Base-by-base conservation (phyloP, 2,329 filamentous ascomycete species). In the Phialocephala sp. region DNA sequence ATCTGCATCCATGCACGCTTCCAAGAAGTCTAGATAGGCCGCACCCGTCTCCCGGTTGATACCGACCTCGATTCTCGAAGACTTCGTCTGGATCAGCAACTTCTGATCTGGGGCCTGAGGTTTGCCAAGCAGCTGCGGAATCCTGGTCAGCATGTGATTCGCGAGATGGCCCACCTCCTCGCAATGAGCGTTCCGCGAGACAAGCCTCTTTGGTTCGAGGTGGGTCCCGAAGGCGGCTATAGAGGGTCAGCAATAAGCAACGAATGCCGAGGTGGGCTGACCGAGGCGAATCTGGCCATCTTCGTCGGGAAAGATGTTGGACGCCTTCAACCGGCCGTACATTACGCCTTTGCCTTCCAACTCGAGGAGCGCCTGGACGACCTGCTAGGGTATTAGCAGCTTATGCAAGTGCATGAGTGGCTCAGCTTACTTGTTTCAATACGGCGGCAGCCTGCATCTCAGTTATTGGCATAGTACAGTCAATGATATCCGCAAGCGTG, bases 81-180 rank as follows among this genome's bases (percentile, higher is more conserved):
- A 47, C 43, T 20, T 47, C n/a, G 43, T 47, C n/a, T 47, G 43
- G n/a, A 47, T 47, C 43, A 47, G n/a, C 15, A 47, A 22, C 43
- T 47, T 47, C 43, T 47, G 43, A 11, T 47, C 43, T 47, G 4
- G n/a, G n/a, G 15, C 22, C 43, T 47, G 43, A n/a, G 43, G 8
- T 22, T 22, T n/a, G n/a, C 43, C 43, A 47, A 47, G 43, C 18
- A 47, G 43, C n/a, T n/a, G 43, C 43, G 43, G 43, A 20, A 47
- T 22, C n/a, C 43, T 47, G 2, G 43, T 47, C 43, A 47, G 43
- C 43, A 47, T 47, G n/a, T 47, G 43, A 22, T 47, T 47, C 18
- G 43, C 43, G 18, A 47, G 43, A n/a, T 47, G 43, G 12, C 43
- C 43, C 14, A 47, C 18, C n/a, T 47, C 43, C 18, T 47, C 12